These are phyloP conservation scores for Avena eriantha DNA, from an alignment of 176 grass and related monocot genomes.

Conservation along the genomic window DNA sequence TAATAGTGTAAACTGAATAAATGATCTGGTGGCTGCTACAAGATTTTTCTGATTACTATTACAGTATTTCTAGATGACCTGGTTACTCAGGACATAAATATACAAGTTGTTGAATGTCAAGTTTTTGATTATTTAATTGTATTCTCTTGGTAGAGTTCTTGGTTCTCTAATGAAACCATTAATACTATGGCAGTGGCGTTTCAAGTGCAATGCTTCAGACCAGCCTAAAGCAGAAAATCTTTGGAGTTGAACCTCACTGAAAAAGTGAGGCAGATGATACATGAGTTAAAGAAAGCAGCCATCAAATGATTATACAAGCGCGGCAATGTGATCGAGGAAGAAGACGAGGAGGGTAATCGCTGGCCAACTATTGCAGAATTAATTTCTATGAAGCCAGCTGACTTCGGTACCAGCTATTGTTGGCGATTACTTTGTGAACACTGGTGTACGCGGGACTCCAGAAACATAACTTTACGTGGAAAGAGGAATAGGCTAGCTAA, in stretches of 20 bases:
- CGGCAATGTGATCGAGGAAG: slow-evolving; percentile 3
- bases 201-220: neutral
- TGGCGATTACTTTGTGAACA: neutral
- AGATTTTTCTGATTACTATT: too few species aligned
- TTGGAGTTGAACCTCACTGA: neutral
- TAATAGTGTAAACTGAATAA: too few species aligned
- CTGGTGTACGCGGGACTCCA: neutral
- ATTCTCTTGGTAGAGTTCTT: neutral
- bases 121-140: neutral
- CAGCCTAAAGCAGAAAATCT: neutral
- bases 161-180: neutral
- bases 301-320: neutral
- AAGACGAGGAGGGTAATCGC: neutral
- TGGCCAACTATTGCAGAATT: neutral
- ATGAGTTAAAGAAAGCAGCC: neutral
- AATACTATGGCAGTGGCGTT: neutral
- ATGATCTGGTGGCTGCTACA: too few species aligned
- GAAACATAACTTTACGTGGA: neutral
- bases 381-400: neutral
- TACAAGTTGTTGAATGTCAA: too few species aligned
- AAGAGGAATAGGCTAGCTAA: slow-evolving; percentile 7
- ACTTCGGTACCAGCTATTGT: neutral
- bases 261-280: neutral
- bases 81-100: too few species aligned
- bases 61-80: too few species aligned